phyloP scores from a whole-genome alignment of 2,329 filamentous ascomycete species.

The Berkeleyomyces basicola region DNA sequence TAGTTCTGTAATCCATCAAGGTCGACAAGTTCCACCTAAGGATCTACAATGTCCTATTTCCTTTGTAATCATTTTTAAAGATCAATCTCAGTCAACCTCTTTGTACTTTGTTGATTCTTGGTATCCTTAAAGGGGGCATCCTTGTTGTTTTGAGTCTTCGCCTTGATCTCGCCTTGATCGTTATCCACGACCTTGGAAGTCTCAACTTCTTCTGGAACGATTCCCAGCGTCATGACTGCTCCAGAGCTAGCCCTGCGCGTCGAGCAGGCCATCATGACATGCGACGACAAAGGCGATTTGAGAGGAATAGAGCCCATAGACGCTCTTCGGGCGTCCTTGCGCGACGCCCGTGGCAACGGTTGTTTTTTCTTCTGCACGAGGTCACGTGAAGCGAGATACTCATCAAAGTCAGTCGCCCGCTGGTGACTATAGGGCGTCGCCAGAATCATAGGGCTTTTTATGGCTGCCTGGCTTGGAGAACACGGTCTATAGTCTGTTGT shows the following conservation, averaged over 20 bases:
- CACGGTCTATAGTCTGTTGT: background rate
- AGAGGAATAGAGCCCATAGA: background rate
- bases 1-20: background rate
- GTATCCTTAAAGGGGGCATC: background rate
- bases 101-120: background rate
- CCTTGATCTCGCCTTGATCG: background rate
- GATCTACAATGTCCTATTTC: background rate
- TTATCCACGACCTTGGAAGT: background rate
- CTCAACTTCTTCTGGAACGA: conserved; percentile 12
- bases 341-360: background rate
- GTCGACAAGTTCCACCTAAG: background rate
- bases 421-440: conserved; percentile 27
- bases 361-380: conserved; percentile 12
- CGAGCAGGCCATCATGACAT: background rate
- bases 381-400: conserved; percentile 23
- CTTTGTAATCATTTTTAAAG: background rate
- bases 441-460: background rate
- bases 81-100: background rate
- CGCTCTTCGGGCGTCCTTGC: background rate
- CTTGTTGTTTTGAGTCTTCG: background rate
- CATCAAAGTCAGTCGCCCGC: conserved; percentile 32
- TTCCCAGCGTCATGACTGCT: conserved; percentile 6
- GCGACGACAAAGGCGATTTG: background rate
- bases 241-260: background rate
- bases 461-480: background rate